Evolutionary conservation across 768 basidiomycete species (phyloP), one percentile per base, ranked within the genome.

Genomic region (Tephrocybe sp.): DNA sequence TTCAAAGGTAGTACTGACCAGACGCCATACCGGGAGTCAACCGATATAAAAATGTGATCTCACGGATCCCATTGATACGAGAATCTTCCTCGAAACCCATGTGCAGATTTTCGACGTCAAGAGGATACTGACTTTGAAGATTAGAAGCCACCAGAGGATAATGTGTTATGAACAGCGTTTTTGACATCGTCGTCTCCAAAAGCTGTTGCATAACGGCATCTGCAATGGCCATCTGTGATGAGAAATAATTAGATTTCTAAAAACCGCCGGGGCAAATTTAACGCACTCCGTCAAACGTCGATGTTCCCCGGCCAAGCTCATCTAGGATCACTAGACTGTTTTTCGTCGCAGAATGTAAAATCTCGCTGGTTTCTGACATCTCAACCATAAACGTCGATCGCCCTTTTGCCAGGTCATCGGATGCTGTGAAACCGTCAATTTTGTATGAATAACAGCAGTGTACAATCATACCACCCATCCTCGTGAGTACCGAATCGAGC

Each of bases 381-480:
- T 99, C 95, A 3, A 97, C 91, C 94, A 97, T 97, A 64, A 97
- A 97, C 0, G 90, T 98, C 0, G 93, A 95, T 7, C 91, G 82
- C 0, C 93, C 93, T 31, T 87, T 78, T 5, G 83, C 79, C 21
- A 97, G 67, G 55, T 97, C 92, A 62, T 98, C 95, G 9, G 83
- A 87, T 0, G 95, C 95, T 86, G 49, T 11, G 18, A 22, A 36
- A 46, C 36, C 7, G 8, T 30, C 56, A 33, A 40, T 42, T 29
- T 21, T 36, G 12, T 13, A 40, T 36, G 24, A 42, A 37, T 50
- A 29, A 34, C 42, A 21, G n/a, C 36, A 19, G 40, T 11, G 18
- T 5, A 3, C 21, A 4, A 18, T 55, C 81, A 43, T 57, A 86
- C 88, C 88, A 50, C 92, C 92, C 91, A 94, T 94, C 43, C 94